A percentile compares a stretch with the other conserved stretches of the same genome.
These are phyloP conservation scores for Trichoderma parareesei DNA, from an alignment of 495 filamentous ascomycete genomes.

Conservation along the genomic window DNA sequence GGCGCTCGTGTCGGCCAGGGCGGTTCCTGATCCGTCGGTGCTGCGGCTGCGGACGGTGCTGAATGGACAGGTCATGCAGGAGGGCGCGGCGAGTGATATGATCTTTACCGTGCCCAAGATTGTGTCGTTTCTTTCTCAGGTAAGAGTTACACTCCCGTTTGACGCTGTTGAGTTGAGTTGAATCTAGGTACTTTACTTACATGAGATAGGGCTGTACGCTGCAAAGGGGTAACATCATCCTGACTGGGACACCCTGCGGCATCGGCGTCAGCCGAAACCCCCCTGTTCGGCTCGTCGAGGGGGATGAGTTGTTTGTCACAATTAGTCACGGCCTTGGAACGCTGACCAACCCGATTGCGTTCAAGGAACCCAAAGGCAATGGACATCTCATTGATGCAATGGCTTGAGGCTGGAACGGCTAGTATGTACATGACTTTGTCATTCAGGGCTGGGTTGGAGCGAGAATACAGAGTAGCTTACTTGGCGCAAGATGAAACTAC, in stretches of 20 bases:
- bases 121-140: conserved; percentile 6
- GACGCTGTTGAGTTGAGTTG: not conserved
- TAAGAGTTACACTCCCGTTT: not conserved
- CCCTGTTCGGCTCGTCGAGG: not conserved
- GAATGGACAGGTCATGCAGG: not conserved
- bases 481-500: too few relatives aligned
- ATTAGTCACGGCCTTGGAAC: not conserved
- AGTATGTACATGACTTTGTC: too few relatives aligned
- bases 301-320: not conserved
- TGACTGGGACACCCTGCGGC: not conserved
- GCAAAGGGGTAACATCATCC: not conserved
- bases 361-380: not conserved
- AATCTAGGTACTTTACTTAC: not conserved
- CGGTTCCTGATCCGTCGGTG: not conserved
- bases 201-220: not conserved
- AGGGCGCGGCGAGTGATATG: not conserved
- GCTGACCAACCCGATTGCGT: not conserved
- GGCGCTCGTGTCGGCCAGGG: not conserved
- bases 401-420: not conserved
- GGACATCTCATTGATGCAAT: not conserved
- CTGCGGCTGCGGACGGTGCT: not conserved
- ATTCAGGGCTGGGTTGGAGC: too few relatives aligned
- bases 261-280: conserved; percentile 1
- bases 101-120: not conserved
- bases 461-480: too few relatives aligned